Conservation (phyloP, 129 eudicot genomes). For the Tagetes patula region DNA sequence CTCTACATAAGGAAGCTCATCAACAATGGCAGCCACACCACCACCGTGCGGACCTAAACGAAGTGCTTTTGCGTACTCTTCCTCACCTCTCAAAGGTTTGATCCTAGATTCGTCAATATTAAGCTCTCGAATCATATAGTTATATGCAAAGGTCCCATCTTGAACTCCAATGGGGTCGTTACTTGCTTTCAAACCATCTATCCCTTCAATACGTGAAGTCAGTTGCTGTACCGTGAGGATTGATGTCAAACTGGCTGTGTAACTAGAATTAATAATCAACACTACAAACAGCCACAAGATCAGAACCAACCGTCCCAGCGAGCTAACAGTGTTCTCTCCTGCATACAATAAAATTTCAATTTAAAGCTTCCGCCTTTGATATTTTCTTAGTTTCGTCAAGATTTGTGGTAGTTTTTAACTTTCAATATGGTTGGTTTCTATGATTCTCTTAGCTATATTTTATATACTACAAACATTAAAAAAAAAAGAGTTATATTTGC, state of each 20-base stretch:
- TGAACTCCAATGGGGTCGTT: slow-evolving; percentile 74
- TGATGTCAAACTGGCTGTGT: slow-evolving; percentile 92
- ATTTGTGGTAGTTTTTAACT: neutral
- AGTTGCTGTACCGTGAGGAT: slow-evolving; percentile 85
- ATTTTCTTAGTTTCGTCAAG: slow-evolving; percentile 2
- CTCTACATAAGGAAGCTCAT: slow-evolving; percentile 84
- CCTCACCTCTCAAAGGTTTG: slow-evolving; percentile 53
- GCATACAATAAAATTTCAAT: slow-evolving; percentile 4
- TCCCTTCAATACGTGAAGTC: slow-evolving; percentile 65
- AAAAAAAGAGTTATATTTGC: too few relatives aligned
- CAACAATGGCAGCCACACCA: slow-evolving; percentile 83
- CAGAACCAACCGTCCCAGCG: slow-evolving; percentile 77
- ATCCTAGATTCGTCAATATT: slow-evolving; percentile 58
- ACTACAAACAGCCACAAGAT: slow-evolving; percentile 85
- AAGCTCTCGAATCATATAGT: slow-evolving; percentile 58
- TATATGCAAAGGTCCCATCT: slow-evolving; percentile 79
- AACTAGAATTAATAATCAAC: slow-evolving; percentile 79
- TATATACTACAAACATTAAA: too few relatives aligned
- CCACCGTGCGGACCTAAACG: slow-evolving; percentile 61
- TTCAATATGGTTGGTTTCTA: too few relatives aligned
- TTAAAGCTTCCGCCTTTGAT: neutral
- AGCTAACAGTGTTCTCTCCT: slow-evolving; percentile 89
- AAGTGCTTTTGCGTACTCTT: slow-evolving; percentile 54
- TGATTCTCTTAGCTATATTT: too few relatives aligned
- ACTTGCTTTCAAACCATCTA: slow-evolving; percentile 61